phyloP scores from a whole-genome alignment of 495 filamentous ascomycete species.

The Talaromyces nanjingensis region DNA sequence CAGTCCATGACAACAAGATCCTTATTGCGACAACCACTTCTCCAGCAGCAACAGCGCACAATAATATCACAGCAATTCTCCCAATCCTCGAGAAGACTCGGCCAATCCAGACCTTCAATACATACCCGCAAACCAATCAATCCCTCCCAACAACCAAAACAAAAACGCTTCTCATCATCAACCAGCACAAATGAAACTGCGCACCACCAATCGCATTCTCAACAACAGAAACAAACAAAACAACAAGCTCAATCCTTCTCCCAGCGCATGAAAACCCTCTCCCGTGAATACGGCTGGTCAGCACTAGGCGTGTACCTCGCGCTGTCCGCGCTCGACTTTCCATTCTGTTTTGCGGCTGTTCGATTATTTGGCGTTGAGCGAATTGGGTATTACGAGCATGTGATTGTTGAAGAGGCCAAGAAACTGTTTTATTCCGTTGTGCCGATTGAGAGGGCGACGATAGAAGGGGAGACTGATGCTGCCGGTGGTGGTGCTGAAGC shows the following conservation, averaged over 20 bases:
- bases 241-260: constrained; percentile 37
- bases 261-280: constrained; percentile 69
- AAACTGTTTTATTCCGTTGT: constrained; percentile 20
- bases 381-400: constrained; percentile 60
- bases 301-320: constrained; percentile 84
- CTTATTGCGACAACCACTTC: background rate
- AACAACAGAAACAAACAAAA: background rate
- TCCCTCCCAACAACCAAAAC: constrained; percentile 7
- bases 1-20: background rate
- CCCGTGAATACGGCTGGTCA: constrained; percentile 89
- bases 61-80: background rate
- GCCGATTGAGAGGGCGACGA: constrained; percentile 13
- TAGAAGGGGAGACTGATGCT: constrained; percentile 12
- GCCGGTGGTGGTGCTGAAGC: constrained; percentile 23
- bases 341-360: constrained; percentile 88
- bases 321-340: constrained; percentile 83
- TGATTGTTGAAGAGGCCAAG: constrained; percentile 31
- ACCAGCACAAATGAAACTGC: background rate
- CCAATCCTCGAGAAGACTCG: background rate
- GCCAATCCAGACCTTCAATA: background rate
- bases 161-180: constrained; percentile 10
- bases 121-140: constrained; percentile 1
- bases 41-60: background rate
- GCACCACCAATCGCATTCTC: background rate
- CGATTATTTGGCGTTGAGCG: constrained; percentile 73